Evolutionary conservation across 441 rosid species (phyloP), one percentile per base, ranked within the genome.

Genomic region (Lepidium campestre): DNA sequence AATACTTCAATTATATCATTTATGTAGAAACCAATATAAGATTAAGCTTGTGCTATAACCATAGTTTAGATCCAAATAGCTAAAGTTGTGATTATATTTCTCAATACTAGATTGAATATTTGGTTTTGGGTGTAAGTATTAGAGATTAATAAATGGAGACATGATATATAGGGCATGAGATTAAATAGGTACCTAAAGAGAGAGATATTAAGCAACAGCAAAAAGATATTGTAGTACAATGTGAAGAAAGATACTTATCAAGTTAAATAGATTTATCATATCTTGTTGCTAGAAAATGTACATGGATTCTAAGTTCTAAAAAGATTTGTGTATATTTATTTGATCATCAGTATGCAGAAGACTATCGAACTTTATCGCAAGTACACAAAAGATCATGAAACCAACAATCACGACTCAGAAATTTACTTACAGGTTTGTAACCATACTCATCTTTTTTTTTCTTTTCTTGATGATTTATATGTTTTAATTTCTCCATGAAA

Each of bases 341-440:
- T 67, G 63, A 61, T 40, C 49, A 70, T 52, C 83, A 89, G 93
- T 49, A 70, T 84, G 82, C 75, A 79, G 47, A 80, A 65, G 58
- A 80, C 78, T 0, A 60, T 85, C 22, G 84, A 85, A 23, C 82
- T 89, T 27, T 87, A 85, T 75, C 40, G 10, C 18, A 75, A 65
- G 23, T 40, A 65, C 71, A 65, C 65, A 37, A 71, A 68, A 49
- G 79, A 76, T 47, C 57, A 44, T 25, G 62, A 62, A 34, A 46
- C 35, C 50, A 62, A 34, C 49, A 44, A 14, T 37, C 69, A 35
- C 50, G 57, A 32, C 17, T 47, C 39, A 71, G 79, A 77, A 34
- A 73, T 61, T 35, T 57, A 39, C 67, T 39, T 68, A 62, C 78
- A 81, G 91, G 91, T 88, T 74, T 61, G 72, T 53, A 8, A 25